These are phyloP conservation scores for Cytospora piceae DNA, from an alignment of 2,329 filamentous ascomycete genomes.

Conservation along the genomic window DNA sequence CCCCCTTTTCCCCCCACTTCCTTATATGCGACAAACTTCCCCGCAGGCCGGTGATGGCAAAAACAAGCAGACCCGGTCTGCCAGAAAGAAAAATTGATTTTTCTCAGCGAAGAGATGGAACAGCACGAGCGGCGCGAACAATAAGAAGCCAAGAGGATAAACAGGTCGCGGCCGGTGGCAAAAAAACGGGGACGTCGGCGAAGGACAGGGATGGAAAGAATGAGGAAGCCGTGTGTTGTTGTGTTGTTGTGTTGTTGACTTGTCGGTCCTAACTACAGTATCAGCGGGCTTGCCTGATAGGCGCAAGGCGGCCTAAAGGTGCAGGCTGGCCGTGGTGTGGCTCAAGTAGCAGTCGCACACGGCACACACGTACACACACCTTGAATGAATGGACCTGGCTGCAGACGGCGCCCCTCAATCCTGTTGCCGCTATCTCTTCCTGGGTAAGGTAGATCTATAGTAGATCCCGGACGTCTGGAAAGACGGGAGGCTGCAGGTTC, in stretches of 20 bases:
- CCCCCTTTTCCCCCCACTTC: conserved; percentile 9
- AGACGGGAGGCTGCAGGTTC: conserved; percentile 10
- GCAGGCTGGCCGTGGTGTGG: conserved; percentile 15
- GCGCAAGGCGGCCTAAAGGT: conserved; percentile 11
- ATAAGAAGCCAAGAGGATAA: background rate
- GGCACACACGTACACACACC: background rate
- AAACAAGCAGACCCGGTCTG: conserved; percentile 1
- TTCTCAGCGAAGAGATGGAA: conserved; percentile 8
- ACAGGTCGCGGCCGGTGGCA: conserved; percentile 13
- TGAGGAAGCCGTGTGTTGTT: conserved; percentile 18
- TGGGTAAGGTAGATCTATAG: background rate
- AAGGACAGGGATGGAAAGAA: conserved; percentile 12
- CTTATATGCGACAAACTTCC: conserved; percentile 3
- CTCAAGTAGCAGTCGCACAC: background rate
- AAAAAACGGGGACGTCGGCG: conserved; percentile 5
- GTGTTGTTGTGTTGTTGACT: conserved; percentile 25
- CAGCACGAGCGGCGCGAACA: conserved; percentile 8
- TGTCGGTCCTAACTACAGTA: conserved; percentile 17
- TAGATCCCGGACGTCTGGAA: background rate
- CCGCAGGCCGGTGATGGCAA: background rate
- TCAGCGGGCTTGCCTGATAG: conserved; percentile 22
- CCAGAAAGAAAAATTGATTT: conserved; percentile 1
- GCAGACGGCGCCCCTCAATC: background rate
- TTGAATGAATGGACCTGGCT: background rate
- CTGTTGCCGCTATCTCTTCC: conserved; percentile 1